Conservation (phyloP, 1,139 yeast genomes). For the Schwanniomyces etchellsii region DNA sequence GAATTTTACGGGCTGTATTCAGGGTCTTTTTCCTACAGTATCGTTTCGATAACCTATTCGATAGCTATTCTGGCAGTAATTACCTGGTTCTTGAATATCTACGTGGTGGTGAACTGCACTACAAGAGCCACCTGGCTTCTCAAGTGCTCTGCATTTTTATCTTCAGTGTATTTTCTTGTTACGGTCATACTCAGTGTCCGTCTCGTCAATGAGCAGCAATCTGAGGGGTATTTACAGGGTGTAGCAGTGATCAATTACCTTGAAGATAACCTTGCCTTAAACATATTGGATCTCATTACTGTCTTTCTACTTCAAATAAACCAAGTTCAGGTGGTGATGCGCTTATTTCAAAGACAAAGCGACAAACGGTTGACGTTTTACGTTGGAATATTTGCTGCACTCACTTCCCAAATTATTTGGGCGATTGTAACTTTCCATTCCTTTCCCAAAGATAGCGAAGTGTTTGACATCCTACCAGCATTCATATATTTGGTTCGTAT, state of each 20-base stretch:
- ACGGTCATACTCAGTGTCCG: slow-evolving; percentile 45
- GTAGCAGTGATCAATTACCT: slow-evolving; percentile 42
- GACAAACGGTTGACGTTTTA: slow-evolving; percentile 66
- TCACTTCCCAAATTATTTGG: slow-evolving; percentile 65
- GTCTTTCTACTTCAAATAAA: slow-evolving; percentile 60
- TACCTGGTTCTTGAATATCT: slow-evolving; percentile 57
- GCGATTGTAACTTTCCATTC: slow-evolving; percentile 53
- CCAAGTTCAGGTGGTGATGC: slow-evolving; percentile 72
- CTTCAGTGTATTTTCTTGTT: slow-evolving; percentile 50
- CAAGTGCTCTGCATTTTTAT: slow-evolving; percentile 39
- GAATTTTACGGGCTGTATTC: slow-evolving; percentile 24
- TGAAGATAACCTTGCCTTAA: slow-evolving; percentile 44
- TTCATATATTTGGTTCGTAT: slow-evolving; percentile 75
- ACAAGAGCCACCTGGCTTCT: slow-evolving; percentile 48
- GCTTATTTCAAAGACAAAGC: slow-evolving; percentile 62
- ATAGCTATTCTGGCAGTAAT: slow-evolving; percentile 62
- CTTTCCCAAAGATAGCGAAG: slow-evolving; percentile 30
- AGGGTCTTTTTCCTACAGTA: slow-evolving; percentile 50
- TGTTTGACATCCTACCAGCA: slow-evolving; percentile 65
- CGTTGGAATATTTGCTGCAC: slow-evolving; percentile 53
- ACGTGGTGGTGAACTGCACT: slow-evolving; percentile 57
- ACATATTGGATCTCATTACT: slow-evolving; percentile 58
- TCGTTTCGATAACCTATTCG: slow-evolving; percentile 58
- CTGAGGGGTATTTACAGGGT: slow-evolving; percentile 52
- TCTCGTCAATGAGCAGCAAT: slow-evolving; percentile 44